Evolutionary conservation across 2,329 filamentous ascomycete genomes (phyloP), one percentile per base, ranked within the genome.

Genomic region (Aspergillus sp.): DNA sequence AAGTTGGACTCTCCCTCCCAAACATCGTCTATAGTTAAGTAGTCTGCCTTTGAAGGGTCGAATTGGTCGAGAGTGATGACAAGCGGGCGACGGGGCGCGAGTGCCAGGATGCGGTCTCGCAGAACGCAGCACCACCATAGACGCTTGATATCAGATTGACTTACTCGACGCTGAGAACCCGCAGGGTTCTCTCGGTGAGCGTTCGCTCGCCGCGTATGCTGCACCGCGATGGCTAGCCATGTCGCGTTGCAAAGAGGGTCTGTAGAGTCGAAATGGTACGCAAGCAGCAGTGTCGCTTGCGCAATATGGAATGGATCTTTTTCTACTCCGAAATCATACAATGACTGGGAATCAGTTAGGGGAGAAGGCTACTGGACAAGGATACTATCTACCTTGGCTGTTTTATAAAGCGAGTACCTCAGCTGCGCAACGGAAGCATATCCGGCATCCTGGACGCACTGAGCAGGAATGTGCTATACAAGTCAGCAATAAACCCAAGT

Each of bases 91-190:
- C 27, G 46, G 9, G 8, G 7, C 19, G n/a, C 31, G 11, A 37
- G n/a, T 2, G 46, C 27, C 8, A 49, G 6, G 14, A 21, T 19
- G 12, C 46, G 46, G 12, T 49, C 46, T 37, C 27, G 27, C 17
- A 49, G n/a, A 12, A 49, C 21, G 27, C 46, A 49, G 8, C 46
- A 49, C 46, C 46, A 49, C 46, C 46, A 49, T 21, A 49, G n/a
- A 19, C 46, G 46, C n/a, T 37, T 49, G 17, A 49, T 31, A 15
- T 49, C 27, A 14, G 27, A 21, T 9, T 31, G 8, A 31, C 27
- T 31, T 31, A 31, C 27, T 31, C 27, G 27, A 31, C 27, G 27
- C 1, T 24, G 23, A 7, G 23, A 7, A 11, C 9, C 27, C 27
- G 27, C 27, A n/a, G 2, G 8, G 4, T 47, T 23, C 6, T 19